These are phyloP conservation scores for Physaria fendleri DNA, from an alignment of 345 rosid genomes.

Conservation along the genomic window DNA sequence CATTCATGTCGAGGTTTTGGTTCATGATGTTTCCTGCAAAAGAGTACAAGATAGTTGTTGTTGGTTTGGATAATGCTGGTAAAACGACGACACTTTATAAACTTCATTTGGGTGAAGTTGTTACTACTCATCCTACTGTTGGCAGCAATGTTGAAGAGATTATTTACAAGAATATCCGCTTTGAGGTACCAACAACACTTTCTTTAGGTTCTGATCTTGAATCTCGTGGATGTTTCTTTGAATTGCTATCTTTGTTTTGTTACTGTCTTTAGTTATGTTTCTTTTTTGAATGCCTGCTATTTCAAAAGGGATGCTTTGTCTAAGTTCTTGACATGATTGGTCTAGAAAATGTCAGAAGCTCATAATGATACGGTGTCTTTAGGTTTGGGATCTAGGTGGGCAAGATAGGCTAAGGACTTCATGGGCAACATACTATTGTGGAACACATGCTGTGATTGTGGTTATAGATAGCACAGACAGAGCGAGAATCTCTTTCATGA, in stretches of 20 bases:
- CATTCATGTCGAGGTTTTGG: slow-evolving; percentile 79
- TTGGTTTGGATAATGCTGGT: slow-evolving; percentile 95
- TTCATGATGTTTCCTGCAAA: slow-evolving; percentile 93
- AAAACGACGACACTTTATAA: slow-evolving; percentile 97
- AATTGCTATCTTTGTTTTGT: neutral
- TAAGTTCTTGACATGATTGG: neutral
- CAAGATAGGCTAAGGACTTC: slow-evolving; percentile 88
- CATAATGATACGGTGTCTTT: slow-evolving; percentile 10
- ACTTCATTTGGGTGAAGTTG: slow-evolving; percentile 90
- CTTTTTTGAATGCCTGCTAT: neutral
- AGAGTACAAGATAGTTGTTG: slow-evolving; percentile 96
- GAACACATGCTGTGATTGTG: slow-evolving; percentile 80
- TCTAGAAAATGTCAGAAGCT: neutral
- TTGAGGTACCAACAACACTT: slow-evolving; percentile 45
- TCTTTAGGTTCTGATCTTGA: neutral
- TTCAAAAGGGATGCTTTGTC: neutral
- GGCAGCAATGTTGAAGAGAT: slow-evolving; percentile 98
- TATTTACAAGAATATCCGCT: slow-evolving; percentile 88
- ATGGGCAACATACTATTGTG: slow-evolving; percentile 93
- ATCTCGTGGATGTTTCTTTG: neutral
- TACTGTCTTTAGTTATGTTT: neutral
- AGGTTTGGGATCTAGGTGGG: slow-evolving; percentile 99
- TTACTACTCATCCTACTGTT: slow-evolving; percentile 92
- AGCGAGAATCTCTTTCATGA: slow-evolving; percentile 77
- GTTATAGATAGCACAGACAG: slow-evolving; percentile 97